Base-by-base conservation (phyloP, 306 rosid genomes). In the Rosa multiflora region DNA sequence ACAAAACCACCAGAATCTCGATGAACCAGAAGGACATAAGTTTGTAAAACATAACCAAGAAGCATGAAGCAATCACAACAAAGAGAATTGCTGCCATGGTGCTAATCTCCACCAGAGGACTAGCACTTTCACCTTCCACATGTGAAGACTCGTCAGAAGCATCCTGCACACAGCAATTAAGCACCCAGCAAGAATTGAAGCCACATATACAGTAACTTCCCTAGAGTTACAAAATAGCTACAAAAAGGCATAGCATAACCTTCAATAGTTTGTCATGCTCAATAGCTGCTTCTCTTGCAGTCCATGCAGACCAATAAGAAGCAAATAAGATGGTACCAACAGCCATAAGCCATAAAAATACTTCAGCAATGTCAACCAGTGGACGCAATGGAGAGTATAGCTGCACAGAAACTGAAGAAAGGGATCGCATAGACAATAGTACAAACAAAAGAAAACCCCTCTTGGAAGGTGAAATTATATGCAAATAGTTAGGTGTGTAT, bases 311-410 rank as follows among this genome's bases (percentile, higher is more conserved):
- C 99, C 99, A 94, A 85, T 88, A 94, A 48, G 99, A 94, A 58
- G 93, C 93, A 88, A 91, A 87, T 76, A 94, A 81, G 87, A 94
- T 90, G 85, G 99, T 94, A 64, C 97, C 97, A 81, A 92, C 97
- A 81, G 99, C 99, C 99, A 94, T 94, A 53, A 94, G 99, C 99
- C 99, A 94, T 76, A 94, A 69, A 90, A 94, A 94, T 52, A 94
- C 97, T 91, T 94, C 99, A 20, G 99, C 99, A 53, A 94, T 92
- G 73, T 94, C 99, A 72, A 94, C 99, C 67, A 88, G 63, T n/a
- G 97, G 97, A 70, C 99, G 99, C 70, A 85, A 74, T 23, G 99
- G 99, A 78, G 99, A 94, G 87, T 94, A 94, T 71, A 94, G 91
- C 92, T 92, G 99, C 85, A 94, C 93, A 78, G 97, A 88, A 81